Percentiles rank a stretch among this genome's conserved stretches.
Evolutionary conservation across 2,329 filamentous ascomycete genomes (phyloP).

Genomic region (Colletotrichum lindemuthianum): DNA sequence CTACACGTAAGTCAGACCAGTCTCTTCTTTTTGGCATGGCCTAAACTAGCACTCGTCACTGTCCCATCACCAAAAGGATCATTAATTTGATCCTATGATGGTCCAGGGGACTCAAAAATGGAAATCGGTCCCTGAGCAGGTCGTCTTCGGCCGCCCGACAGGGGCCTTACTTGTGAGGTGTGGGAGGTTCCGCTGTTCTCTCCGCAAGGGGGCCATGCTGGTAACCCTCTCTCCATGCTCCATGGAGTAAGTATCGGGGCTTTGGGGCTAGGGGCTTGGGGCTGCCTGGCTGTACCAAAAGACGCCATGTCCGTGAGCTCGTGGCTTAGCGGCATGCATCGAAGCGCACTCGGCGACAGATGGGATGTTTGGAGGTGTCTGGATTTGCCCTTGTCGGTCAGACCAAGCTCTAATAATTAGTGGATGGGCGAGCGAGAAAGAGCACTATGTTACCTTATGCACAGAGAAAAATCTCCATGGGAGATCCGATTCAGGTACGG

Average conservation of each 20-base stretch:
- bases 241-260: neutral
- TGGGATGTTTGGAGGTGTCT: too few species aligned
- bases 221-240: constrained; percentile 14
- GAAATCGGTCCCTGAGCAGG: constrained; percentile 18
- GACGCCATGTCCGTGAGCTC: too few species aligned
- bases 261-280: neutral
- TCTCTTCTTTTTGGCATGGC: too few species aligned
- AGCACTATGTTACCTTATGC: too few species aligned
- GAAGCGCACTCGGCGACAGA: too few species aligned
- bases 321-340: too few species aligned
- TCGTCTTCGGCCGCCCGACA: constrained; percentile 16
- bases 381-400: constrained; percentile 14
- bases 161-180: constrained; percentile 7
- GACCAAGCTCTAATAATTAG: too few species aligned
- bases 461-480: constrained; percentile 22
- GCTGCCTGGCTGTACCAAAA: neutral
- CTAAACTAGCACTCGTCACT: too few species aligned
- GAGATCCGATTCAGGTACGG: constrained; percentile 29
- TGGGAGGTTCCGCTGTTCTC: constrained; percentile 19
- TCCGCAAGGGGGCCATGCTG: constrained; percentile 17
- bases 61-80: too few species aligned
- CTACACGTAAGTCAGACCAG: too few species aligned
- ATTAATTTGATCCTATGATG: constrained; percentile 19
- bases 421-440: too few species aligned
- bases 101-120: constrained; percentile 16